phyloP scores from a whole-genome alignment of 148 eudicot genomes.

The Polygonum maritimum region DNA sequence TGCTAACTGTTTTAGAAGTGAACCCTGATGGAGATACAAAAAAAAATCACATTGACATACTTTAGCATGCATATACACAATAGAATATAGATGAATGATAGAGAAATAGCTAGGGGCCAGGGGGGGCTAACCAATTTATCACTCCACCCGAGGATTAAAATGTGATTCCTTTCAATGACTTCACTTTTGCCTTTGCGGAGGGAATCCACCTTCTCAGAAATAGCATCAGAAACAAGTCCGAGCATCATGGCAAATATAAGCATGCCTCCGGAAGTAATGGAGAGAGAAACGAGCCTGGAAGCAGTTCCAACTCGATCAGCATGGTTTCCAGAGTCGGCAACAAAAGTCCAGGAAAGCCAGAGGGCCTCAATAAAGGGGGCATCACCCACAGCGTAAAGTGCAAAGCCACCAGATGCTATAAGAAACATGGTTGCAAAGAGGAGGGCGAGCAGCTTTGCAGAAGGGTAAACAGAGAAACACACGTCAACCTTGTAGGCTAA shows the following conservation, averaged over 20 bases:
- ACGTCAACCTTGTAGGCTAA: constrained; percentile 84
- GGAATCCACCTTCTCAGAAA: constrained; percentile 92
- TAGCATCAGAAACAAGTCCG: constrained; percentile 95
- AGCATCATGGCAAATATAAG: constrained; percentile 96
- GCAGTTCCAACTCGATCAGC: constrained; percentile 84
- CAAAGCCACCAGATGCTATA: constrained; percentile 87
- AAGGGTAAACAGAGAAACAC: constrained; percentile 88
- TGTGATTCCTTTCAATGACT: constrained; percentile 86
- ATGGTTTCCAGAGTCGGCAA: constrained; percentile 97
- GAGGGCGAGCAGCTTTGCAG: constrained; percentile 88
- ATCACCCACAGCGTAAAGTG: constrained; percentile 74
- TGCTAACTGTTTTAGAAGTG: constrained; percentile 86
- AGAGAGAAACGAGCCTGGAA: constrained; percentile 77
- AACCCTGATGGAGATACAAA: constrained; percentile 40
- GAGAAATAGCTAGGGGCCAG: neutral
- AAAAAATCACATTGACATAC: neutral
- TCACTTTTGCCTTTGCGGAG: constrained; percentile 94
- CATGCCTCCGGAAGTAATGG: constrained; percentile 91
- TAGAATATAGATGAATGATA: neutral
- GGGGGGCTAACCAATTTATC: constrained; percentile 65
- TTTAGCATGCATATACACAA: neutral
- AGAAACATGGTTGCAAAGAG: constrained; percentile 80
- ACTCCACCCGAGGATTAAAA: constrained; percentile 94
- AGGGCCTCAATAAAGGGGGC: constrained; percentile 74
- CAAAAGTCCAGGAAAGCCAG: constrained; percentile 93